Evolutionary conservation across 352 stramenopile genomes (phyloP), one percentile per base, ranked within the genome.

Genomic region (Thalassiosira livingstoniorum): DNA sequence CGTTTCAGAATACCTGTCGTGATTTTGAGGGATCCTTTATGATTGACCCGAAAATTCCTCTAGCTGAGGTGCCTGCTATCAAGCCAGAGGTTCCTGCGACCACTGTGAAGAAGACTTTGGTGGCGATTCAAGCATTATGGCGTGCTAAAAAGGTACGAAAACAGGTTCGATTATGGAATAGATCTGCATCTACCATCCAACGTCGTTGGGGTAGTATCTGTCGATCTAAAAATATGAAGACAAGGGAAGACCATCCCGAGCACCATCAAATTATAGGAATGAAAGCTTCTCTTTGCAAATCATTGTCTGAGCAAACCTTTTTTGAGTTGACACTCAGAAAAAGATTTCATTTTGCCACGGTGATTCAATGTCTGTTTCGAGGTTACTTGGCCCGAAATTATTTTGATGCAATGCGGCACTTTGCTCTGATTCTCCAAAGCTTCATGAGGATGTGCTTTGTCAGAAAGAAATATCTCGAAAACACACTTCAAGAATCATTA

Each of bases 61-160:
- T 18, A 47, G 7, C 39, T 47, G 39, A 18, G 7, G 7, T 15
- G 7, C 39, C 39, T 47, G 39, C 15, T 47, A 47, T 18, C 7
- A 18, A 18, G 39, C 7, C 39, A 47, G 15, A 15, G 7, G 39
- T 7, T 47, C 39, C 7, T 47, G 15, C 39, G 39, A 15, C 7
- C 7, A 47, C 7, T 47, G 39, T 47, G n/a, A 4, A 58, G 4
- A n/a, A 7, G n/a, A 10, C 55, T 37, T 64, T 23, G 32, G n/a
- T 31, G 31, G 63, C 21, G 11, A 2, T 72, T 23, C 65, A 74
- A 35, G 47, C 32, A 18, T 55, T 74, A 35, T 74, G 47, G 31
- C 65, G 47, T 55, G 65, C 15, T 27, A n/a, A 11, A 4, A 34
- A 10, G 3, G n/a, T 35, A 21, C 32, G 13, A n/a, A 68, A 21